Percentiles rank a stretch among this genome's conserved stretches.
These are phyloP conservation scores for Colletotrichum tanaceti DNA, from an alignment of 2,329 filamentous ascomycete species.

Conservation along the genomic window DNA sequence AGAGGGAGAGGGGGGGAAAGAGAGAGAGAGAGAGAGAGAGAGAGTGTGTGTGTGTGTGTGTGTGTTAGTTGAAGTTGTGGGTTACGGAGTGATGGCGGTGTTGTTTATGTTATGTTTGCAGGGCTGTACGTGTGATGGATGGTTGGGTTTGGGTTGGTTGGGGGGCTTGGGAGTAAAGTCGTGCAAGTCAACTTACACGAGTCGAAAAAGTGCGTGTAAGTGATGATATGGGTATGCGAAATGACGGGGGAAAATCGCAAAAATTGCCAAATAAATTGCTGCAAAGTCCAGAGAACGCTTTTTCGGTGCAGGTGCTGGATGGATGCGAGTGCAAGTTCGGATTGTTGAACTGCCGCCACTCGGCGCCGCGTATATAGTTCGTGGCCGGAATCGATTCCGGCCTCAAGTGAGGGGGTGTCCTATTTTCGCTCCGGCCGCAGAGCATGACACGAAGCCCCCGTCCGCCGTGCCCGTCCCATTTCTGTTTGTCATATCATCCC, in stretches of 20 bases:
- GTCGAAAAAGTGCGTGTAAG: slow-evolving; percentile 11
- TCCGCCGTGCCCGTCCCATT: slow-evolving; percentile 29
- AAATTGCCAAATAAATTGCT: slow-evolving; percentile 16
- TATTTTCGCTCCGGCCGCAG: slow-evolving; percentile 19
- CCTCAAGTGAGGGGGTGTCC: slow-evolving; percentile 49
- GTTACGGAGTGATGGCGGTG: slow-evolving; percentile 25
- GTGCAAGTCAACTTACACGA: slow-evolving; percentile 29
- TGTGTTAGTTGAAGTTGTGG: slow-evolving; percentile 29
- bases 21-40: no score
- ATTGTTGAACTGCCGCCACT: slow-evolving; percentile 29
- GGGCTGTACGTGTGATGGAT: slow-evolving; percentile 15
- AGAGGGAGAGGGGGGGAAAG: slow-evolving; percentile 1
- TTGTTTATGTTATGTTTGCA: not conserved
- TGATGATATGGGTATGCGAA: slow-evolving; percentile 33
- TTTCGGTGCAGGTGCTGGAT: slow-evolving; percentile 33
- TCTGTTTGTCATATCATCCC: slow-evolving; percentile 42
- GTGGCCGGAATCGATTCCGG: slow-evolving; percentile 63
- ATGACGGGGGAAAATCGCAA: slow-evolving; percentile 22
- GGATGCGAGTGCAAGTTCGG: slow-evolving; percentile 35
- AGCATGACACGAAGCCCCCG: slow-evolving; percentile 37
- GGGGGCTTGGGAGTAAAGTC: not conserved
- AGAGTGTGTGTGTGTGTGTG: no score
- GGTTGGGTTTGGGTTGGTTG: slow-evolving; percentile 5
- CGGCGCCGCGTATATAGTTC: slow-evolving; percentile 58
- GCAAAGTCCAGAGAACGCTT: slow-evolving; percentile 1